A percentile compares a stretch with the other conserved stretches of the same genome.
phyloP scores from a whole-genome alignment of 2,329 filamentous ascomycete genomes.

The Aureobasidium vineae region DNA sequence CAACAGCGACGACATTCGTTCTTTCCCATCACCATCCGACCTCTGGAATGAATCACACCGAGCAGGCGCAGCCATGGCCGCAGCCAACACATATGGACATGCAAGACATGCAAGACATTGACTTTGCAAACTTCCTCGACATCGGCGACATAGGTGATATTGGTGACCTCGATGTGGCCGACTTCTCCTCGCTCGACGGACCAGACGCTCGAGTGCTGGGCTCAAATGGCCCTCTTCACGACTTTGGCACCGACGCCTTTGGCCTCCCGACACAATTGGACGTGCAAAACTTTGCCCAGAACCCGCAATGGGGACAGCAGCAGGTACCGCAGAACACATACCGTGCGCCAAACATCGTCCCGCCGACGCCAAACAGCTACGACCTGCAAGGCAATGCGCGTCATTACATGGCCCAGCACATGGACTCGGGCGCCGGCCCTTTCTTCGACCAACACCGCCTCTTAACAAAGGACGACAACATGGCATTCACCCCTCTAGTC shows the following conservation, averaged over 20 bases:
- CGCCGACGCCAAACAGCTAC: slow-evolving; percentile 77
- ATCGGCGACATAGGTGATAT: slow-evolving; percentile 47
- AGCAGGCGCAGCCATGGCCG: slow-evolving; percentile 40
- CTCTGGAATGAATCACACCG: slow-evolving; percentile 33
- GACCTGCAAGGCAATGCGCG: slow-evolving; percentile 65
- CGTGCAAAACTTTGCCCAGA: slow-evolving; percentile 9
- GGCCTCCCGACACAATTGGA: slow-evolving; percentile 29
- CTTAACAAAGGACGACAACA: slow-evolving; percentile 66
- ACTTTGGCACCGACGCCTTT: slow-evolving; percentile 36
- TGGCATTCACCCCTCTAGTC: slow-evolving; percentile 76
- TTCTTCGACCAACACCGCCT: slow-evolving; percentile 56
- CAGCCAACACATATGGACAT: slow-evolving; percentile 43
- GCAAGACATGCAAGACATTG: slow-evolving; percentile 44
- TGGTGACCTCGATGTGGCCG: slow-evolving; percentile 38
- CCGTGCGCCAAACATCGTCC: slow-evolving; percentile 53
- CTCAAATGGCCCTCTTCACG: slow-evolving; percentile 32
- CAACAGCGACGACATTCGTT: slow-evolving; percentile 22
- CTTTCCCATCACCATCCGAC: not conserved
- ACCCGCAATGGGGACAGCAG: slow-evolving; percentile 36
- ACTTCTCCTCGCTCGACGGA: slow-evolving; percentile 29
- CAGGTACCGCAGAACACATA: slow-evolving; percentile 39
- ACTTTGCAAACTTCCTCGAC: slow-evolving; percentile 45
- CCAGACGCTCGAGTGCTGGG: slow-evolving; percentile 28
- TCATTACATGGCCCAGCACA: slow-evolving; percentile 54
- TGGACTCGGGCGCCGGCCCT: slow-evolving; percentile 56